Evolutionary conservation across 225 moss, liverwort and hornwort genomes (phyloP).

Genomic region (Antitrichia curtipendula): DNA sequence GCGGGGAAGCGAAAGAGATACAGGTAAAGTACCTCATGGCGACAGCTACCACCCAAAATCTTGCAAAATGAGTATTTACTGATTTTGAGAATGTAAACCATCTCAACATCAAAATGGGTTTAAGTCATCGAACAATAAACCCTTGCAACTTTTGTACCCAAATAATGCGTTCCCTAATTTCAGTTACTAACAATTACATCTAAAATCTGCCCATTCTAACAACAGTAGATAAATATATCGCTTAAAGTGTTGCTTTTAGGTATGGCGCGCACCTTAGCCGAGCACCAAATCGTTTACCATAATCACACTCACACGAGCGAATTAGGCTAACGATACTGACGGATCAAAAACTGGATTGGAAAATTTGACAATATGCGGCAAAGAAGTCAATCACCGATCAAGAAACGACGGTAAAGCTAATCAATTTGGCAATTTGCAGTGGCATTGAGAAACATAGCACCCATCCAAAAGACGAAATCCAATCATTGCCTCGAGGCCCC

Average conservation of each 20-base stretch:
- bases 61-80: neutral
- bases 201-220: neutral
- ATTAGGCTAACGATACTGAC: neutral
- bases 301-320: no score
- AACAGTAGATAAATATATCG: neutral
- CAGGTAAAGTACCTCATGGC: neutral
- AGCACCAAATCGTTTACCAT: neutral
- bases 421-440: neutral
- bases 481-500: neutral
- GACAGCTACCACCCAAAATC: neutral
- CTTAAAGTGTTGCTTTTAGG: neutral
- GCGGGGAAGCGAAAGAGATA: neutral
- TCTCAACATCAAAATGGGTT: neutral
- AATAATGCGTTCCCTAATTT: neutral
- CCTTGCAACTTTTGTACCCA: neutral
- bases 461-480: neutral
- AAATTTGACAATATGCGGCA: neutral
- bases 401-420: neutral
- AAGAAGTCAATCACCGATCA: neutral
- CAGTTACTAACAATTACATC: neutral
- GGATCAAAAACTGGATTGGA: neutral
- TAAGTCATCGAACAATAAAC: neutral
- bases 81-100: neutral
- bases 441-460: neutral
- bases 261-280: neutral